A percentile compares a stretch with the other conserved stretches of the same genome.
Evolutionary conservation across 2,329 filamentous ascomycete genomes (phyloP).

Genomic region (Fusarium veterinarium): DNA sequence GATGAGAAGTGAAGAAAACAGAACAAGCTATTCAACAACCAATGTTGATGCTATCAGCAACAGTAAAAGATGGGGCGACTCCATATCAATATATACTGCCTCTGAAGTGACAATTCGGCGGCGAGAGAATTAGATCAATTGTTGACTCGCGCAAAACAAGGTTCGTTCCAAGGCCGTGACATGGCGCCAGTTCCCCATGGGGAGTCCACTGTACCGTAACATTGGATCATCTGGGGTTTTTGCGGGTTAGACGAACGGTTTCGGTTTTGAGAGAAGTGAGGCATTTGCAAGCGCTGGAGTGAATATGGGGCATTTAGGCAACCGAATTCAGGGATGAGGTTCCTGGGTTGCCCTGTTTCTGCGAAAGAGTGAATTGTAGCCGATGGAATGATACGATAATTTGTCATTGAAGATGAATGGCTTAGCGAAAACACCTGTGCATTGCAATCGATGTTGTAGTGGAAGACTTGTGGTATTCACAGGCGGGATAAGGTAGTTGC

Average conservation of each 20-base stretch:
- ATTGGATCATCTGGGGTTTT: constrained; percentile 15
- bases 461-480: background rate
- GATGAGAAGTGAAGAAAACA: background rate
- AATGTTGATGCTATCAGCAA: background rate
- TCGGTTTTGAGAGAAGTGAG: background rate
- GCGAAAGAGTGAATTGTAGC: background rate
- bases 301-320: constrained; percentile 10
- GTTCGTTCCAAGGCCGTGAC: constrained; percentile 27
- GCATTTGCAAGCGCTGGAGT: constrained; percentile 18
- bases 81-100: constrained; percentile 33
- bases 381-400: background rate
- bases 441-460: background rate
- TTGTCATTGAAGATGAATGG: background rate
- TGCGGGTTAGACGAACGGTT: background rate
- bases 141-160: constrained; percentile 33
- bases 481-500: background rate
- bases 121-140: background rate
- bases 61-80: constrained; percentile 4
- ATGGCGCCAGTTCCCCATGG: constrained; percentile 21
- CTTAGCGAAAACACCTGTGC: background rate
- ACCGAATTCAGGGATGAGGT: background rate
- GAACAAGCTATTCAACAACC: constrained; percentile 24
- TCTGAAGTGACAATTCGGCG: background rate
- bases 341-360: background rate
- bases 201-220: constrained; percentile 4